Evolutionary conservation across 805 yeast genomes (phyloP).

Genomic region (Nakazawaea anatomiae): DNA sequence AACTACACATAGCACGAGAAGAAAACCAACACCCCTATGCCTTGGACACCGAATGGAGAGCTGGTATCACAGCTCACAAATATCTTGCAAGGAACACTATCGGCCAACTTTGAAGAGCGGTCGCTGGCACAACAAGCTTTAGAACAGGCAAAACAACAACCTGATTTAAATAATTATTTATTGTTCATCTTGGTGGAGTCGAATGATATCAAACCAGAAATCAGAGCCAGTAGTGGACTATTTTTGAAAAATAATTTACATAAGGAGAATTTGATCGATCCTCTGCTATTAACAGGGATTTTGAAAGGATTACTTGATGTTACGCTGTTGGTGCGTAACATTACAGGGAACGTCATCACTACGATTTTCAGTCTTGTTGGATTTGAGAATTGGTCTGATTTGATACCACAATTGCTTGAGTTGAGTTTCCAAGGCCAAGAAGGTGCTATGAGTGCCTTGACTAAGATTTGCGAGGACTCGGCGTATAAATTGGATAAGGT

Average conservation of each 20-base stretch:
- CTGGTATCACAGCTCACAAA: conserved; percentile 58
- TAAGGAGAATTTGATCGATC: conserved; percentile 26
- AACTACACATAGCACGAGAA: not conserved
- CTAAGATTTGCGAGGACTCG: conserved; percentile 89
- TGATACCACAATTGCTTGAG: conserved; percentile 62
- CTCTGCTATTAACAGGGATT: conserved; percentile 27
- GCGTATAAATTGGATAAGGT: conserved; percentile 58
- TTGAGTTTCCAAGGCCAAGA: conserved; percentile 47
- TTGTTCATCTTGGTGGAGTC: conserved; percentile 61
- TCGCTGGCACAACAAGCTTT: conserved; percentile 68
- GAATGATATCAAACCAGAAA: conserved; percentile 32
- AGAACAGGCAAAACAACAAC: conserved; percentile 59
- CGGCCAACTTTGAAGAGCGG: conserved; percentile 50
- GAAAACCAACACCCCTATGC: conserved; percentile 19
- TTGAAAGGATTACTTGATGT: conserved; percentile 45
- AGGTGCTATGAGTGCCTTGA: conserved; percentile 76
- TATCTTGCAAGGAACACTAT: conserved; percentile 67
- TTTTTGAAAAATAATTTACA: conserved; percentile 73
- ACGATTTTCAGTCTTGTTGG: conserved; percentile 68
- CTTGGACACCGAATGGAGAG: conserved; percentile 67
- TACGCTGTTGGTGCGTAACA: conserved; percentile 66
- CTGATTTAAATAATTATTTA: conserved; percentile 79
- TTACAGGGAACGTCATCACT: conserved; percentile 88
- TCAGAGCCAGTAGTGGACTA: conserved; percentile 86
- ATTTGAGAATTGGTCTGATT: conserved; percentile 64